Percentiles rank a stretch among this genome's conserved stretches.
phyloP scores from a whole-genome alignment of 192 early-diverging fungal genomes.

The Coemansia sp. region DNA sequence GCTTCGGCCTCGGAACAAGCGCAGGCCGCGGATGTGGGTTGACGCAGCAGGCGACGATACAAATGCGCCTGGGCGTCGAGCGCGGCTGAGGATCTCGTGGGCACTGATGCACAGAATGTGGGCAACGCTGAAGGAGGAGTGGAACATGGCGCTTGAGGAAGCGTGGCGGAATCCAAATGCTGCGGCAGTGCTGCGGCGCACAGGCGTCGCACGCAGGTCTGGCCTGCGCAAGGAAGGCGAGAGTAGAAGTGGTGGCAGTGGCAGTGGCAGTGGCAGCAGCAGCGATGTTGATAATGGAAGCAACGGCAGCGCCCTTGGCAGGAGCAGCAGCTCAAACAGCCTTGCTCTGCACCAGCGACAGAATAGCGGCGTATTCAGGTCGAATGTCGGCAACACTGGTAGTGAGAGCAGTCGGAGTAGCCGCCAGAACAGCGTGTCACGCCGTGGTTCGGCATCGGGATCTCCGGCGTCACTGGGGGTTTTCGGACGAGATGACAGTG shows the following conservation, averaged over 20 bases:
- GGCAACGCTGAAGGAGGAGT: conserved; percentile 53
- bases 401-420: conserved; percentile 21
- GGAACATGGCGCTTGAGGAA: conserved; percentile 42
- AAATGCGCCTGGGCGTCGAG: conserved; percentile 32
- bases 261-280: neutral
- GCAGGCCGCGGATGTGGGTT: conserved; percentile 53
- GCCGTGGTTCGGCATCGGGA: conserved; percentile 37
- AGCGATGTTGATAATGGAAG: conserved; percentile 3
- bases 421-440: conserved; percentile 4
- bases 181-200: conserved; percentile 48
- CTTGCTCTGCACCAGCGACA: neutral
- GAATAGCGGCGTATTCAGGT: neutral
- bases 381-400: conserved; percentile 4
- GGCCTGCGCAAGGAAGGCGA: neutral
- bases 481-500: conserved; percentile 36
- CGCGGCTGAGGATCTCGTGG: conserved; percentile 50
- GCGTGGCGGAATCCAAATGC: conserved; percentile 56
- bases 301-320: conserved; percentile 2
- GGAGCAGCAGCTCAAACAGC: conserved; percentile 17
- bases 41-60: conserved; percentile 43
- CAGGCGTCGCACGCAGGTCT: conserved; percentile 33
- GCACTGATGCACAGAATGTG: conserved; percentile 56
- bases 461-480: conserved; percentile 25
- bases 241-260: conserved; percentile 1
- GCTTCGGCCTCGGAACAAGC: conserved; percentile 48